Base-by-base conservation (phyloP, 176 grass and related monocot genomes). In the Coix lacrymajobi region DNA sequence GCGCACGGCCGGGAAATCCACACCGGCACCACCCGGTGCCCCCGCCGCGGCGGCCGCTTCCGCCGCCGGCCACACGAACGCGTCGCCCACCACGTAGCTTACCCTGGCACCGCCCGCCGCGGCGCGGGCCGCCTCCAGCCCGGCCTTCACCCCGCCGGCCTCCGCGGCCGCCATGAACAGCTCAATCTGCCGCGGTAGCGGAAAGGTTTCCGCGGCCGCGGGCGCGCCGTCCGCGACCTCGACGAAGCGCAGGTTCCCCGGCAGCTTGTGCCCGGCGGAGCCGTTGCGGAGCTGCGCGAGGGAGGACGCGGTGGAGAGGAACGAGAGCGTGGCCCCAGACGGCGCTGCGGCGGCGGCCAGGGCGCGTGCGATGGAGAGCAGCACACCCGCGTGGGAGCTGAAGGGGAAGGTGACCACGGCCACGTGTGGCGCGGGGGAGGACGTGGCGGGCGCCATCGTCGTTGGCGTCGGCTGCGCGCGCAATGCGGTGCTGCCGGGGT, bases 401-500 rank as follows among this genome's bases (percentile, higher is more conserved):
- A 90, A 93, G 38, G 91, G 92, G 83, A 93, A 93, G 74, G 85
- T 43, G 3, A 88, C 54, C 19, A 93, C 56, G 4, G 79, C 88
- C 15, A 90, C 79, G 85, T 93, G 91, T 60, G 75, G 70, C 48
- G 84, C n/a, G 41, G 63, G 22, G 32, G 73, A 57, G 49, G 73
- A 22, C 3, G 46, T 11, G 22, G 38, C 38, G 4, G 52, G 51
- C 2, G 51, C 33, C 32, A 12, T n/a, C 74, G 57, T 61, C 52
- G 20, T 26, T 11, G 12, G 70, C 30, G 0, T 17, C 22, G 38
- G 63, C 5, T 14, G 6, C 43, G 62, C 44, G 72, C 24, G 62
- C 25, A 14, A 4, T 25, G n/a, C 11, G 32, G 8, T 0, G 2
- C 6, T 2, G 38, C 38, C 38, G 8, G 37, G 8, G 6, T 1